phyloP scores from a whole-genome alignment of 2,329 filamentous ascomycete species.

The Hysterium pulicare region DNA sequence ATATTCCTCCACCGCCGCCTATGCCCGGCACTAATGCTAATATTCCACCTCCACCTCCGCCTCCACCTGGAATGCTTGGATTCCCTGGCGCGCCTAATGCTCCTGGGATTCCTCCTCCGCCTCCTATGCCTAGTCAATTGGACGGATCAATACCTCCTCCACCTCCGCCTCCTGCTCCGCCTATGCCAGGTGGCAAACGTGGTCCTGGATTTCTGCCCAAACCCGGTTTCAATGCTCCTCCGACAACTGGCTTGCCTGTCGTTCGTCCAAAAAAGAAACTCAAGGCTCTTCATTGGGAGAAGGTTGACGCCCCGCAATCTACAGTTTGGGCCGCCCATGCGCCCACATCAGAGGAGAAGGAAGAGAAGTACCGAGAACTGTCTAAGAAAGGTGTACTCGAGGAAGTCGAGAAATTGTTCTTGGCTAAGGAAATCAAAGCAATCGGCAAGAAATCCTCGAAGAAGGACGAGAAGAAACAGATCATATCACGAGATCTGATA shows the following conservation, averaged over 20 bases:
- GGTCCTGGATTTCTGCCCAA: slow-evolving; percentile 70
- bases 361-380: slow-evolving; percentile 93
- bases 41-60: slow-evolving; percentile 40
- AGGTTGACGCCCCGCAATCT: slow-evolving; percentile 86
- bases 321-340: slow-evolving; percentile 90
- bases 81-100: slow-evolving; percentile 25
- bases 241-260: slow-evolving; percentile 69
- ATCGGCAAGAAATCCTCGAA: slow-evolving; percentile 69
- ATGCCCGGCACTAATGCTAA: slow-evolving; percentile 46
- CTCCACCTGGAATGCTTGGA: slow-evolving; percentile 40
- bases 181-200: slow-evolving; percentile 54
- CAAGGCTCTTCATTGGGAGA: slow-evolving; percentile 99
- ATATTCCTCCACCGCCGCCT: slow-evolving; percentile 43
- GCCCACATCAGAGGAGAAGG: slow-evolving; percentile 80
- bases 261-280: slow-evolving; percentile 98
- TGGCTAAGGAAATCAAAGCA: slow-evolving; percentile 93
- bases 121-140: slow-evolving; percentile 40
- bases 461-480: slow-evolving; percentile 94
- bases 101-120: slow-evolving; percentile 40
- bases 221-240: slow-evolving; percentile 51
- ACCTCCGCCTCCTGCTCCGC: slow-evolving; percentile 61
- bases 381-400: slow-evolving; percentile 93
- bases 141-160: slow-evolving; percentile 43
- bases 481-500: slow-evolving; percentile 80
- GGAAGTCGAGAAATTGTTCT: slow-evolving; percentile 94